These are phyloP conservation scores for Hymenoscyphus linearis DNA, from an alignment of 2,329 filamentous ascomycete genomes.

Conservation along the genomic window DNA sequence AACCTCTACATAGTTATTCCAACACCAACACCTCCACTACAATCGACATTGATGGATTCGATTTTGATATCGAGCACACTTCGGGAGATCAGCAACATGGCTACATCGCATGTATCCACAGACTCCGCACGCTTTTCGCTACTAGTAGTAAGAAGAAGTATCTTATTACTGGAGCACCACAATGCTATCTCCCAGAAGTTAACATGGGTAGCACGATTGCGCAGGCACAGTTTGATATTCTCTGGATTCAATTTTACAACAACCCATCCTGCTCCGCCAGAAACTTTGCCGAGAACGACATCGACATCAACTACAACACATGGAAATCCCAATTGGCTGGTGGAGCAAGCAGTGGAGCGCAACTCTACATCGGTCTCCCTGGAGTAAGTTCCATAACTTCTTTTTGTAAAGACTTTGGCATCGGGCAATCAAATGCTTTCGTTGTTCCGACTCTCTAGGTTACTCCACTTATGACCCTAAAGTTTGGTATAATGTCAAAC, in stretches of 20 bases:
- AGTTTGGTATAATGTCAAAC: too few relatives aligned
- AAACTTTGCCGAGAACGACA: conserved; percentile 20
- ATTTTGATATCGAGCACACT: conserved; percentile 31
- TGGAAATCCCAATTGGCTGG: conserved; percentile 21
- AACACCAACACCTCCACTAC: conserved; percentile 10
- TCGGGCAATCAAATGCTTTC: too few relatives aligned
- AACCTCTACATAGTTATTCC: conserved; percentile 22
- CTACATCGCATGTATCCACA: conserved; percentile 28
- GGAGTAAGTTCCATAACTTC: conserved; percentile 10
- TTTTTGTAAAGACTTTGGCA: too few relatives aligned
- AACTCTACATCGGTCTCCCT: conserved; percentile 29
- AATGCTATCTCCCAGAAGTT: conserved; percentile 29
- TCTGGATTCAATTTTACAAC: conserved; percentile 34
- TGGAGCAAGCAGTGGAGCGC: conserved; percentile 25
- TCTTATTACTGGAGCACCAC: conserved; percentile 31
- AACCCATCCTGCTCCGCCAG: conserved; percentile 27
- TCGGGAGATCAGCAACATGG: conserved; percentile 23
- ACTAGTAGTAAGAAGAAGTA: conserved; percentile 25
- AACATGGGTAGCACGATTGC: conserved; percentile 30
- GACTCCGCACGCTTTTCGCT: conserved; percentile 25
- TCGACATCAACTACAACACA: conserved; percentile 23
- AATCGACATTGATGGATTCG: conserved; percentile 32
- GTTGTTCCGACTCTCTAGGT: too few relatives aligned
- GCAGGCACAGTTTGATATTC: conserved; percentile 27
- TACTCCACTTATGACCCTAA: too few relatives aligned